Evolutionary conservation across 164 flowering plant species (phyloP), one percentile per base, ranked within the genome.

Genomic region (Berberis vulgaris): DNA sequence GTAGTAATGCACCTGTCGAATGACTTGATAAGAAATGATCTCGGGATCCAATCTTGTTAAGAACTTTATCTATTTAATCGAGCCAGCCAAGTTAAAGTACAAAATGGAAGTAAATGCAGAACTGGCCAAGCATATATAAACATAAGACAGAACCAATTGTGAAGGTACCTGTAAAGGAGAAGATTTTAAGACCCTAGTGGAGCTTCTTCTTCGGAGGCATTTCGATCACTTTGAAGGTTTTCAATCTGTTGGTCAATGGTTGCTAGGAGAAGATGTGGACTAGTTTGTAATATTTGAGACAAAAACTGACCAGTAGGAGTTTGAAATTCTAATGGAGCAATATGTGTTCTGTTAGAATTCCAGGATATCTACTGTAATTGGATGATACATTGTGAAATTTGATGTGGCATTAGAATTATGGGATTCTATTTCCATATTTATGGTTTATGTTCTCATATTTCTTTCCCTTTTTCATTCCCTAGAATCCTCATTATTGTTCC

Each of bases 211-310:
- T 45, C 73, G 63, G 79, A 74, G 39, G 79, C 73, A 74, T 85
- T 89, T 61, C 79, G 86, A 49, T 85, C 90, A 54, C 64, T 74
- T 63, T 81, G 86, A 67, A 93, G 87, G 65, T 72, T 80, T 81
- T 86, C 92, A 54, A 93, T 90, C 78, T 93, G 96, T 76, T 93
- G 97, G 67, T 93, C 98, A 70, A 88, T 74, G 50, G 97, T 82
- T 44, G 96, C 83, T 43, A 86, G 86, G 42, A 84, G 87, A 44
- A 93, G 81, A 79, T 93, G 96, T 26, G 96, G 96, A 77, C 90
- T 94, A 40, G 79, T 82, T 71, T 82, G 89, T 71, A 88, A 60
- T 45, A 93, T 84, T 72, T 88, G 90, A 6, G 75, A 79, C 80
- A 93, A 75, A 69, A 88, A 79, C 81, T 88, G 94, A 45, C 98